These are phyloP conservation scores for Scorias spongiosa DNA, from an alignment of 2,329 filamentous ascomycete species.

Conservation along the genomic window DNA sequence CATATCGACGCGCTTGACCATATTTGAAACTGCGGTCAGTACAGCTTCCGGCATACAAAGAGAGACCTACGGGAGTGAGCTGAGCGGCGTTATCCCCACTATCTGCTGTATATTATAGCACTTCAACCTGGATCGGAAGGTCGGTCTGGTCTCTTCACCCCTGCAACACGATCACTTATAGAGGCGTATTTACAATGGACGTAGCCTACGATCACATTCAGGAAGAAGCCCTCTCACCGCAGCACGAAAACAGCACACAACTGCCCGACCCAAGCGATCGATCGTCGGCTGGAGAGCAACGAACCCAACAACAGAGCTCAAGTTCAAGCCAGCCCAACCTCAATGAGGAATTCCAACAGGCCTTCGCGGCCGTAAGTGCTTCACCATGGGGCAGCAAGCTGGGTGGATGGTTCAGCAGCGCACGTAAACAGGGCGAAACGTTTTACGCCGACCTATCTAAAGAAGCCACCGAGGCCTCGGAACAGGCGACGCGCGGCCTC, in stretches of 20 bases:
- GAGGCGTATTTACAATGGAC: slow-evolving; percentile 49
- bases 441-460: slow-evolving; percentile 73
- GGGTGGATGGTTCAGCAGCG: slow-evolving; percentile 75
- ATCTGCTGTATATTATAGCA: no score
- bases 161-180: no score
- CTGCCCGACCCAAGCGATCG: slow-evolving; percentile 33
- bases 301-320: slow-evolving; percentile 10
- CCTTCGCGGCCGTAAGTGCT: slow-evolving; percentile 81
- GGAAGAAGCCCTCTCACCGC: slow-evolving; percentile 52
- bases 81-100: no score
- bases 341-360: slow-evolving; percentile 82
- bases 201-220: slow-evolving; percentile 93
- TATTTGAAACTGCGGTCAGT: no score
- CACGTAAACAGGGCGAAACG: slow-evolving; percentile 81
- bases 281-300: slow-evolving; percentile 12
- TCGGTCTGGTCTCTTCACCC: no score
- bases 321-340: slow-evolving; percentile 29
- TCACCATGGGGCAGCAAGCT: slow-evolving; percentile 84
- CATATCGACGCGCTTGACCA: no score
- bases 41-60: no score
- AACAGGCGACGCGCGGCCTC: slow-evolving; percentile 66
- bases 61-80: no score
- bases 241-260: slow-evolving; percentile 21
- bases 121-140: no score
- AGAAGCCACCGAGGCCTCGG: slow-evolving; percentile 55